Evolutionary conservation across 2,329 filamentous ascomycete species (phyloP), one percentile per base, ranked within the genome.

Genomic region (Parastagonospora nodorum): DNA sequence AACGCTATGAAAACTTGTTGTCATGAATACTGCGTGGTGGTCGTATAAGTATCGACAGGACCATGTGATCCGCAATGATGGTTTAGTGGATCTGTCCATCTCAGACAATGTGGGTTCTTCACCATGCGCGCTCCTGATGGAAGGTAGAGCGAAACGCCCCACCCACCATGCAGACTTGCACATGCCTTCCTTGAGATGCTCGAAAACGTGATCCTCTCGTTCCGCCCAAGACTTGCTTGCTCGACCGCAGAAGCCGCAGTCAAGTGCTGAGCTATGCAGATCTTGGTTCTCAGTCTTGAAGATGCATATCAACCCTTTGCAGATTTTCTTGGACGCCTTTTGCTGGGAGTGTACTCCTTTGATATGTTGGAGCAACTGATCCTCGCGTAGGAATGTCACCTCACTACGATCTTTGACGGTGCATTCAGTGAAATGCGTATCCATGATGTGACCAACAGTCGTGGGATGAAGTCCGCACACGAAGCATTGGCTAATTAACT

Each of bases 301-400:
- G 4, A 19, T 4, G 2, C n/a, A 24, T 9, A 43, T 8, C 8
- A 43, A 14, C 8, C 29, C 19, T 14, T 35, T 11, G 8, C 3
- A 9, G n/a, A 3, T 12, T 7, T 19, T 32, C 29, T 24, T 33
- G 3, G 12, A 2, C 29, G 15, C 29, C 10, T 19, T 10, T 16
- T n/a, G 27, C 27, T 11, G 32, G 36, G 19, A 3, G 14, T 45
- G 45, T 33, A 31, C 31, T 8, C 41, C 38, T 19, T 35, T 48
- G 19, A 56, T 51, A 16, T 56, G 53, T 27, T 49, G 44, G 1
- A 30, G 12, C 5, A 56, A 32, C 11, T 56, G 53, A 29, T 53
- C 53, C 32, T 51, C 31, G 6, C 53, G 43, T 2, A 42, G 12
- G 10, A 56, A 56, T 5, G 41, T 48, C 2, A 50, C 43, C 2